Percentiles rank a stretch among this genome's conserved stretches.
These are phyloP conservation scores for Strobilomyces confusus DNA, from an alignment of 768 basidiomycete genomes.

Conservation along the genomic window DNA sequence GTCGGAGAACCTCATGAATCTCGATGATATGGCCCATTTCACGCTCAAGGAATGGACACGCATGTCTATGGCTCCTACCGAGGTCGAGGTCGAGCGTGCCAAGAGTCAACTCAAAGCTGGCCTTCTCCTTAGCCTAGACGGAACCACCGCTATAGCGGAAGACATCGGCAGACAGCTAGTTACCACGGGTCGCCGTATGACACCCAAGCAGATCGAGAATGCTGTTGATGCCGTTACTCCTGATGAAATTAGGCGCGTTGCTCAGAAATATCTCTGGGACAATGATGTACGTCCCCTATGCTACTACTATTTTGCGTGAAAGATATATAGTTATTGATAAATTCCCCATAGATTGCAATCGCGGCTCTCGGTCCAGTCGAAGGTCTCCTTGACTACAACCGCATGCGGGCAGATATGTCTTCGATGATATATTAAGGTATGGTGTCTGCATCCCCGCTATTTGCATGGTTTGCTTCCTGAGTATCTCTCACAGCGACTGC, in stretches of 20 bases:
- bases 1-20: conserved; percentile 88
- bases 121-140: conserved; percentile 84
- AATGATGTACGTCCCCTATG: conserved; percentile 64
- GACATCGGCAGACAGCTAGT: conserved; percentile 98
- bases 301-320: conserved; percentile 14
- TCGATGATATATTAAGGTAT: conserved; percentile 62
- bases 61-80: conserved; percentile 84
- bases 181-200: conserved; percentile 84
- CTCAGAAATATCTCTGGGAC: conserved; percentile 96
- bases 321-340: conserved; percentile 1
- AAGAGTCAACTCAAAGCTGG: conserved; percentile 98
- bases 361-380: conserved; percentile 90
- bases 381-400: conserved; percentile 92
- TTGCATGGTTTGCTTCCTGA: neutral
- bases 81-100: conserved; percentile 90
- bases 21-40: conserved; percentile 93
- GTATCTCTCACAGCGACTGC: neutral
- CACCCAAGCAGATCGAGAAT: conserved; percentile 90
- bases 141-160: conserved; percentile 95
- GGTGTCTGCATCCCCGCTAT: neutral
- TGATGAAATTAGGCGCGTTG: conserved; percentile 90
- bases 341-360: conserved; percentile 60
- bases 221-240: conserved; percentile 86
- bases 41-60: conserved; percentile 94
- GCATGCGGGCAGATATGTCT: conserved; percentile 79